Evolutionary conservation across 345 rosid species (phyloP).

Genomic region (Raphanus raphanistrum): DNA sequence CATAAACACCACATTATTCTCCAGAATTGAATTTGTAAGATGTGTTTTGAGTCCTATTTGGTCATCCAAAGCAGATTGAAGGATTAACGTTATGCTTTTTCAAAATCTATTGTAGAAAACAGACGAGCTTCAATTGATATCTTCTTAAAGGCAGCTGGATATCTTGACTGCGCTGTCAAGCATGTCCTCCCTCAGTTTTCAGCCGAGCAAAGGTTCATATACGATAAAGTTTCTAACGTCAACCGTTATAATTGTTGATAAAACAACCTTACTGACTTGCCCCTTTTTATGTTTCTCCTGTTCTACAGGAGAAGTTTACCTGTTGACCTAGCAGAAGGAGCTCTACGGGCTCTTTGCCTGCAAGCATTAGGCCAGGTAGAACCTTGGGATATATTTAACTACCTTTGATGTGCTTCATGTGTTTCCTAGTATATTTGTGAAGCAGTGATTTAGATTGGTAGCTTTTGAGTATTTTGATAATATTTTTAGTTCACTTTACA

Average conservation of each 20-base stretch:
- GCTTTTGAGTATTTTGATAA: neutral
- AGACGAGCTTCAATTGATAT: constrained; percentile 83
- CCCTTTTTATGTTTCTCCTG: constrained; percentile 1
- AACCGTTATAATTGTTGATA: neutral
- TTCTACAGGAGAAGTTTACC: constrained; percentile 80
- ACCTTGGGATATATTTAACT: constrained; percentile 4
- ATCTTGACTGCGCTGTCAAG: constrained; percentile 86
- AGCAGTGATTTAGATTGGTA: neutral
- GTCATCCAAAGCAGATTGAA: neutral
- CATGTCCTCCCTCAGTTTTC: constrained; percentile 87
- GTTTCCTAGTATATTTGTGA: constrained; percentile 16
- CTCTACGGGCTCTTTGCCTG: constrained; percentile 84
- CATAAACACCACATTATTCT: neutral
- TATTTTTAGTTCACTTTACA: neutral
- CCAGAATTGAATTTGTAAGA: neutral
- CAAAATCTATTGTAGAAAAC: constrained; percentile 50
- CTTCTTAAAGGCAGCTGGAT: constrained; percentile 96
- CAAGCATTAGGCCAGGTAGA: constrained; percentile 96
- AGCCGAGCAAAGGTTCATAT: constrained; percentile 62
- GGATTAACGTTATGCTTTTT: neutral
- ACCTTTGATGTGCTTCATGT: neutral
- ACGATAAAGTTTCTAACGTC: constrained; percentile 6
- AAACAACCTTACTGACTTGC: neutral
- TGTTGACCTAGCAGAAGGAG: constrained; percentile 92
- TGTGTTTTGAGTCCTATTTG: neutral